These are phyloP conservation scores for Candida maesae DNA, from an alignment of 805 yeast species.

Conservation along the genomic window DNA sequence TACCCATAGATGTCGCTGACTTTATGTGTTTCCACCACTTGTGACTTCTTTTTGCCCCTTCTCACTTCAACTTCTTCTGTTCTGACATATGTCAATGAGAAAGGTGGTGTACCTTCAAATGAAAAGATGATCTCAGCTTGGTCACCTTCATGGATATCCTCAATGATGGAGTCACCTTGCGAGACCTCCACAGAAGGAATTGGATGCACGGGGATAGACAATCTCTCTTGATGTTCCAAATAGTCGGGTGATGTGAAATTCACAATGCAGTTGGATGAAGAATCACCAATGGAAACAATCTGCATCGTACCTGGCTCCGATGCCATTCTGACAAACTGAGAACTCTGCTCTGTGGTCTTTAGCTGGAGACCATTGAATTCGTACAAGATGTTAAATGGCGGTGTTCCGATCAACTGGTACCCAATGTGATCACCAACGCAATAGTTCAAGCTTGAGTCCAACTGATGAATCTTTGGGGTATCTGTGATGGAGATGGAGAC, in stretches of 20 bases:
- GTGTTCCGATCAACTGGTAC: conserved; percentile 68
- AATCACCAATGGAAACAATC: conserved; percentile 67
- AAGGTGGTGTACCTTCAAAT: conserved; percentile 89
- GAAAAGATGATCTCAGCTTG: conserved; percentile 81
- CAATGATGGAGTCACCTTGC: conserved; percentile 70
- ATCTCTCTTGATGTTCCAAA: conserved; percentile 29
- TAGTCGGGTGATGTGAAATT: conserved; percentile 43
- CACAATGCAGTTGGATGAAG: conserved; percentile 68
- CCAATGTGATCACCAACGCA: conserved; percentile 93
- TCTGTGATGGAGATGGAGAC: conserved; percentile 65
- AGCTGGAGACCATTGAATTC: conserved; percentile 61
- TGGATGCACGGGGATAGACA: conserved; percentile 44
- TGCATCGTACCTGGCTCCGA: conserved; percentile 75
- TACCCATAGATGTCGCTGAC: conserved; percentile 61
- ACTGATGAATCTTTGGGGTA: conserved; percentile 60
- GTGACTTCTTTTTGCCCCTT: conserved; percentile 43
- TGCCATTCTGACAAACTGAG: conserved; percentile 65
- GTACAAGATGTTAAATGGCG: conserved; percentile 77
- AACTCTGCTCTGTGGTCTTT: conserved; percentile 47
- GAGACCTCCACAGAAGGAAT: conserved; percentile 78
- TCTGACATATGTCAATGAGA: conserved; percentile 78
- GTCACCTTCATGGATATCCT: conserved; percentile 92
- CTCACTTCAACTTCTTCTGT: conserved; percentile 45
- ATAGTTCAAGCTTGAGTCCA: conserved; percentile 44
- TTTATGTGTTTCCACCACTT: conserved; percentile 56